Conservation (phyloP, 176 grass and related monocot species). For the Puya raimondii region DNA sequence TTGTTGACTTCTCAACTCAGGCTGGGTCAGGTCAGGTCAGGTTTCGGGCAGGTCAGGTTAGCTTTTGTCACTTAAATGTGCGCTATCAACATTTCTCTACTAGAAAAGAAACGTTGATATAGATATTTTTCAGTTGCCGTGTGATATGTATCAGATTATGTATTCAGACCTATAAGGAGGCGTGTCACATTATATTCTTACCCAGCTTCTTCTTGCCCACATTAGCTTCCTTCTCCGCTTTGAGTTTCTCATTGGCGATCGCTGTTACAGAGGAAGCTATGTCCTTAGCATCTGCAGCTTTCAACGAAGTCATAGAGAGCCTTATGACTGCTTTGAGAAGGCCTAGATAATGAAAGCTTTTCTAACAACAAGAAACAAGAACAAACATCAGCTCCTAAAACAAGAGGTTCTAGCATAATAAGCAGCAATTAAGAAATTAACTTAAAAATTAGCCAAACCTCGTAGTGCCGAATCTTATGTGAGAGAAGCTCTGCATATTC, state of each 20-base stretch:
- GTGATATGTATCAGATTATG: no score
- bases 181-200: constrained; percentile 12
- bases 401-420: background rate
- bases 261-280: constrained; percentile 74
- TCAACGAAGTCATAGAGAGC: constrained; percentile 45
- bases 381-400: constrained; percentile 8
- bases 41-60: no score
- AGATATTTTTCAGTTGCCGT: background rate
- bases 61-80: no score
- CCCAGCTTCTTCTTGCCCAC: constrained; percentile 24
- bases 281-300: constrained; percentile 77
- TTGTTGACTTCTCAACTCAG: no score
- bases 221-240: background rate
- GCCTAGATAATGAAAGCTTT: constrained; percentile 79
- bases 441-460: constrained; percentile 33
- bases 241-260: constrained; percentile 72
- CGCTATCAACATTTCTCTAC: background rate
- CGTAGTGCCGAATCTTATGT: constrained; percentile 59
- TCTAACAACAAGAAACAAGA: constrained; percentile 32
- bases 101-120: background rate
- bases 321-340: constrained; percentile 71
- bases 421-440: background rate
- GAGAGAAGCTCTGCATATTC: constrained; percentile 75
- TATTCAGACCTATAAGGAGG: background rate
- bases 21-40: no score